A percentile compares a stretch with the other conserved stretches of the same genome.
Evolutionary conservation across 192 early-diverging fungal species (phyloP).

Genomic region (Phlyctochytrium bullatum): DNA sequence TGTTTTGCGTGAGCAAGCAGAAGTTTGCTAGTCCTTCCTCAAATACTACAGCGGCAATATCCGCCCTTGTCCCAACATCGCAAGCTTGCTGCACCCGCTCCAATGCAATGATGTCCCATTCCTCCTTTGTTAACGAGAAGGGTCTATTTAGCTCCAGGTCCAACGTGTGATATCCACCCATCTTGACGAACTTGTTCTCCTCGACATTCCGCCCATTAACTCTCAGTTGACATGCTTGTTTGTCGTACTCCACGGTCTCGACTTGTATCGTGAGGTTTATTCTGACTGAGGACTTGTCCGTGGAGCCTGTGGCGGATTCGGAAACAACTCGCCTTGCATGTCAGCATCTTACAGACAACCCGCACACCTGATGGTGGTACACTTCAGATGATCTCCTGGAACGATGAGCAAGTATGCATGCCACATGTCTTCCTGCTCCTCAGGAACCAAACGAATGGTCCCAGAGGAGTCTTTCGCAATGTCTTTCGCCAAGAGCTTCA

Average conservation of each 20-base stretch:
- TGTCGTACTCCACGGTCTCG: conserved; percentile 87
- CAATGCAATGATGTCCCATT: conserved; percentile 93
- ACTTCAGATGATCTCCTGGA: conserved; percentile 81
- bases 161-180: conserved; percentile 91
- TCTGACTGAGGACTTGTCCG: conserved; percentile 75
- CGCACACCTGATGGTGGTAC: conserved; percentile 75
- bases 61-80: conserved; percentile 84
- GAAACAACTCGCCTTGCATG: conserved; percentile 74
- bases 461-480: not conserved
- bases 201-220: conserved; percentile 83
- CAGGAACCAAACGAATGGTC: conserved; percentile 58
- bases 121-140: conserved; percentile 82
- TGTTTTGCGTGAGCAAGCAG: conserved; percentile 88
- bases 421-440: conserved; percentile 98
- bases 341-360: not conserved
- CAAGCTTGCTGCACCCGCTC: conserved; percentile 86
- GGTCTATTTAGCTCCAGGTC: conserved; percentile 59
- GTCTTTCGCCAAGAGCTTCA: not conserved
- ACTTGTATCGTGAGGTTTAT: conserved; percentile 81
- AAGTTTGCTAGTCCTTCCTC: conserved; percentile 81
- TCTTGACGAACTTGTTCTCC: conserved; percentile 90
- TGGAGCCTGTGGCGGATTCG: conserved; percentile 84
- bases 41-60: conserved; percentile 89
- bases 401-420: conserved; percentile 78
- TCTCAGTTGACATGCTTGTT: conserved; percentile 76